phyloP scores from a whole-genome alignment of 2,329 filamentous ascomycete genomes.

The Diplodia corticola region DNA sequence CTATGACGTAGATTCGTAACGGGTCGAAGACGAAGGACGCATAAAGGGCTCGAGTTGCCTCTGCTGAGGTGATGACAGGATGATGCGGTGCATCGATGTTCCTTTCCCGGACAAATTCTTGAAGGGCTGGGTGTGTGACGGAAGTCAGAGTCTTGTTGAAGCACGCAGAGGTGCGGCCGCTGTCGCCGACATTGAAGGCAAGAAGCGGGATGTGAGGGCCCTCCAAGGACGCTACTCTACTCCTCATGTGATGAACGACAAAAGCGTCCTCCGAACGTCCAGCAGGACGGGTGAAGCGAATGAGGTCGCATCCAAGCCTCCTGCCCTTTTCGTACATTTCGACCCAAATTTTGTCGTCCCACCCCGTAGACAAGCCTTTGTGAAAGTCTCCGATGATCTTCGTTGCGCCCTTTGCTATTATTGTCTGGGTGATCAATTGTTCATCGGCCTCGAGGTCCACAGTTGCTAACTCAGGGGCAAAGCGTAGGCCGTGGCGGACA shows the following conservation, averaged over 20 bases:
- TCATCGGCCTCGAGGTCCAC: conserved; percentile 54
- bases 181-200: conserved; percentile 63
- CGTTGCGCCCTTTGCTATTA: conserved; percentile 55
- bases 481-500: conserved; percentile 59
- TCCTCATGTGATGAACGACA: conserved; percentile 58
- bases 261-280: conserved; percentile 62
- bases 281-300: conserved; percentile 61
- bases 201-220: conserved; percentile 56
- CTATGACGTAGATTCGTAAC: conserved; percentile 72
- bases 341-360: conserved; percentile 59
- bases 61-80: conserved; percentile 59
- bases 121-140: conserved; percentile 49
- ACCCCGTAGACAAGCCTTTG: conserved; percentile 48
- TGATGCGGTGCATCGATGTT: neutral
- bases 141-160: conserved; percentile 67
- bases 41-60: conserved; percentile 66
- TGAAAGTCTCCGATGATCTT: conserved; percentile 63
- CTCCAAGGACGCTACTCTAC: conserved; percentile 48
- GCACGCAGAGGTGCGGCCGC: conserved; percentile 65
- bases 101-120: neutral
- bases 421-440: conserved; percentile 48
- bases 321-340: conserved; percentile 60
- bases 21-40: conserved; percentile 66
- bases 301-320: conserved; percentile 58
- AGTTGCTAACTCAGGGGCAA: conserved; percentile 60